Evolutionary conservation across 768 basidiomycete genomes (phyloP), one percentile per base, ranked within the genome.

Genomic region (Saitozyma sp.): DNA sequence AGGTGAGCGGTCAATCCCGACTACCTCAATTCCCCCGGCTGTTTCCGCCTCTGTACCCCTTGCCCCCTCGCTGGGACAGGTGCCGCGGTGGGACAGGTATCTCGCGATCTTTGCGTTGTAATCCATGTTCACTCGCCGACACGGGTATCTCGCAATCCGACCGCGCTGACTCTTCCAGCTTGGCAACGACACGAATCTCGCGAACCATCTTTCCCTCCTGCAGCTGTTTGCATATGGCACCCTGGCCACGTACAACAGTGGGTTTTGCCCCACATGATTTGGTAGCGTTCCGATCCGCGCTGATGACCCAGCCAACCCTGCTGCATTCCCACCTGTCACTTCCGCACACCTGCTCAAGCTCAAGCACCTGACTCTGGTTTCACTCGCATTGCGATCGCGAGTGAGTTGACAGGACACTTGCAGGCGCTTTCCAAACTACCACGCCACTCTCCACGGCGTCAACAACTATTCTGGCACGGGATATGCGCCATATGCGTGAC

Each of bases 211-310:
- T 57, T 82, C 84, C 3, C 81, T 97, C 20, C 81, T 99, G 17
- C 84, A 92, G 76, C 81, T 97, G 20, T 99, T 98, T 80, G 86
- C 95, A 6, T 96, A 92, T 79, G 89, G 87, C 73, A 93, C 91
- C 0, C 92, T 88, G 71, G 83, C 83, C 51, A 89, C 94, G 69
- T 97, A 95, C 77, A 81, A 87, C 68, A 84, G 93, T 91, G 67
- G 68, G 84, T 80, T 45, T 16, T 16, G 8, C 39, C 39, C 11
- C 19, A n/a, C 20, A 7, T 40, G 46, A 8, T 53, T 17, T 49
- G 9, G 17, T 62, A 41, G 16, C 9, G 40, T 8, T 54, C 41
- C 52, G 19, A 43, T 20, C 29, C 65, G 51, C 50, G 20, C 60
- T 56, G 43, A 52, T 61, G 43, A 56, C 63, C 46, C 74, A 93